phyloP scores from a whole-genome alignment of 1,284 basidiomycete species.

The Leccinum subrobustum region DNA sequence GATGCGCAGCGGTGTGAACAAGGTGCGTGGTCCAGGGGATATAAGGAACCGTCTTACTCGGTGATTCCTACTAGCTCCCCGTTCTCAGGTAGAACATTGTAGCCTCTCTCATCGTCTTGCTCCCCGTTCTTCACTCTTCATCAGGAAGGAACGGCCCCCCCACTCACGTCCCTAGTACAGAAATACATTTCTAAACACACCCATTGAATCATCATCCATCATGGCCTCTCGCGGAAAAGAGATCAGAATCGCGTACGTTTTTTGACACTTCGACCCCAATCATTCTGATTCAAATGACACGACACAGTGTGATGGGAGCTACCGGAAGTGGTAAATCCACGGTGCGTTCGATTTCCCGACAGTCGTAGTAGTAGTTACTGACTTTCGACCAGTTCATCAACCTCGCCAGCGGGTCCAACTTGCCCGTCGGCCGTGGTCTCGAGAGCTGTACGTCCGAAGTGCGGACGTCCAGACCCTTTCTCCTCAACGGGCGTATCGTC shows the following conservation, averaged over 20 bases:
- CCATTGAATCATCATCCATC: not conserved
- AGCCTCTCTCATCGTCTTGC: not conserved
- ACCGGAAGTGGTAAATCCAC: constrained; percentile 47
- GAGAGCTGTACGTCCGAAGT: constrained; percentile 38
- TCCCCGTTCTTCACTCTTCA: not conserved
- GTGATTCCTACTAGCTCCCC: not conserved
- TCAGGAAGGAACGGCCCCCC: not conserved
- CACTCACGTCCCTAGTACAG: not conserved
- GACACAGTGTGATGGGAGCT: constrained; percentile 41
- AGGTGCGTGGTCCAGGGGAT: constrained; percentile 14
- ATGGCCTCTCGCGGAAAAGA: constrained; percentile 33
- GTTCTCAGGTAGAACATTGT: not conserved
- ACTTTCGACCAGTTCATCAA: constrained; percentile 33
- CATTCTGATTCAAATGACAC: too few species aligned
- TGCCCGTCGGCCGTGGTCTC: constrained; percentile 35
- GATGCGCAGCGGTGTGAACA: constrained; percentile 16
- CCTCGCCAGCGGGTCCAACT: constrained; percentile 33
- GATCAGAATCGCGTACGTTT: constrained; percentile 33
- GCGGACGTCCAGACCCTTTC: constrained; percentile 32
- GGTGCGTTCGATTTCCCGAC: constrained; percentile 27
- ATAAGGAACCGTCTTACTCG: constrained; percentile 15
- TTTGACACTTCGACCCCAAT: not conserved
- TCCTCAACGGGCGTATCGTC: constrained; percentile 33
- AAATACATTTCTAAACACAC: not conserved
- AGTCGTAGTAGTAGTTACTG: not conserved